Evolutionary conservation across 306 rosid genomes (phyloP).

Genomic region (Sesbania bispinosa): DNA sequence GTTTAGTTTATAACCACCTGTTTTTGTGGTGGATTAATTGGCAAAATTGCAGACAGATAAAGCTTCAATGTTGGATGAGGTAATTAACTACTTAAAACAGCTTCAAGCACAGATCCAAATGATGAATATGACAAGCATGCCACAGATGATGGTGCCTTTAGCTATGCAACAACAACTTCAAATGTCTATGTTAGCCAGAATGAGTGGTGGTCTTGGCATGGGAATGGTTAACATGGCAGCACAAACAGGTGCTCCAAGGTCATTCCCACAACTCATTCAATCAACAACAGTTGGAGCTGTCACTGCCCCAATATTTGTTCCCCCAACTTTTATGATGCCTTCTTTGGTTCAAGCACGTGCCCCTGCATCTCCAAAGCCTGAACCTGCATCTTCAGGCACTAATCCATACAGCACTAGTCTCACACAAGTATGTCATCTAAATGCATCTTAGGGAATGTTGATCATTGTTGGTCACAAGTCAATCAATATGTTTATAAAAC

Average conservation of each 20-base stretch:
- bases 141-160: slow-evolving; percentile 47
- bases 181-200: slow-evolving; percentile 48
- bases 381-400: slow-evolving; percentile 1
- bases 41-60: slow-evolving; percentile 43
- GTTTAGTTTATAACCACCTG: background rate
- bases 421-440: slow-evolving; percentile 43
- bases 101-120: slow-evolving; percentile 55
- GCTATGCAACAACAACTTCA: slow-evolving; percentile 59
- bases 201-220: slow-evolving; percentile 30
- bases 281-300: slow-evolving; percentile 2
- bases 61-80: slow-evolving; percentile 71
- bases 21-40: background rate
- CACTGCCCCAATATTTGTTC: slow-evolving; percentile 12
- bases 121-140: slow-evolving; percentile 43
- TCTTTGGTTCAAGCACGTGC: slow-evolving; percentile 19
- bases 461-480: background rate
- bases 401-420: slow-evolving; percentile 33
- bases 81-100: slow-evolving; percentile 52
- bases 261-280: slow-evolving; percentile 24
- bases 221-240: slow-evolving; percentile 33
- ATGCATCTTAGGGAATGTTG: background rate
- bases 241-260: background rate
- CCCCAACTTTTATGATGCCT: slow-evolving; percentile 36
- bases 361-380: slow-evolving; percentile 22
- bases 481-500: no score